A percentile compares a stretch with the other conserved stretches of the same genome.
These are phyloP conservation scores for Podaxis carcinomalis DNA, from an alignment of 768 basidiomycete genomes.

Conservation along the genomic window DNA sequence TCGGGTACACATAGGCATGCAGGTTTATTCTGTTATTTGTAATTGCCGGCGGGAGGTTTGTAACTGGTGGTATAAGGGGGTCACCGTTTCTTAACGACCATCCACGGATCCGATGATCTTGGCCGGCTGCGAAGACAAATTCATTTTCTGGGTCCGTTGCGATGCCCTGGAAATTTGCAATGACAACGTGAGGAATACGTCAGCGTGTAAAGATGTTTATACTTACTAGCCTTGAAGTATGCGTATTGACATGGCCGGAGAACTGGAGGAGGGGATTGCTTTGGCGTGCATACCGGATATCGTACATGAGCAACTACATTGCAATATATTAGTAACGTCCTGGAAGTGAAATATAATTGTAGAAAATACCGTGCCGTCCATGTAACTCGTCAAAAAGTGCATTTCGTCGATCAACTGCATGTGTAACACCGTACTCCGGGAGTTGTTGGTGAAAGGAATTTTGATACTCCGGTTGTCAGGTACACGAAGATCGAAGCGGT, in stretches of 20 bases:
- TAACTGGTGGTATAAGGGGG: constrained; percentile 25
- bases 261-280: constrained; percentile 41
- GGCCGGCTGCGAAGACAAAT: constrained; percentile 66
- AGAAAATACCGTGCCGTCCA: constrained; percentile 50
- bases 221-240: constrained; percentile 49
- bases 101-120: constrained; percentile 57
- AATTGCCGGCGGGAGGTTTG: not conserved
- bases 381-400: constrained; percentile 52
- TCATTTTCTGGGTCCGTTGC: constrained; percentile 50
- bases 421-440: constrained; percentile 47
- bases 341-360: not conserved
- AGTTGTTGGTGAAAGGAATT: constrained; percentile 30
- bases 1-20: too few relatives aligned
- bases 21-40: too few relatives aligned
- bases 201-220: not conserved
- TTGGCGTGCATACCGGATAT: constrained; percentile 47
- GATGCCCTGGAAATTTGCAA: constrained; percentile 44
- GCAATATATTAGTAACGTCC: not conserved
- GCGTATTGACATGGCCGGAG: constrained; percentile 54
- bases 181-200: constrained; percentile 6
- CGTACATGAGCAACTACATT: constrained; percentile 53
- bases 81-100: constrained; percentile 65
- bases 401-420: constrained; percentile 45
- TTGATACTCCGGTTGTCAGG: constrained; percentile 26
- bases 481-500: constrained; percentile 54